Evolutionary conservation across 2,329 filamentous ascomycete species (phyloP), one percentile per base, ranked within the genome.

Genomic region (Alternaria solani): DNA sequence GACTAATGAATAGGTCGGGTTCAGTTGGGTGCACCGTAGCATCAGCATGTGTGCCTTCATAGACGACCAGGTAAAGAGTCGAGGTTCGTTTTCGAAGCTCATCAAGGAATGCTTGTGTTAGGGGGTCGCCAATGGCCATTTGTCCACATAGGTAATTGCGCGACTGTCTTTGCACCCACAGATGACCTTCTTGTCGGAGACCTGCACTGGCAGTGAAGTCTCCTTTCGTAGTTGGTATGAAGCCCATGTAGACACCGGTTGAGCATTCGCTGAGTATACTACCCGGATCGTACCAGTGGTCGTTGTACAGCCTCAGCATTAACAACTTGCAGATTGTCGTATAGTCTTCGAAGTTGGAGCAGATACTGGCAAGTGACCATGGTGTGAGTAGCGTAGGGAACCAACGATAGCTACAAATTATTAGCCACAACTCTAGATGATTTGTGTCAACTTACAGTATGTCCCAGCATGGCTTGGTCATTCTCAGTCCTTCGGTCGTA

Each of bases 381-480:
- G 70, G 71, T 0, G 67, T 72, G 7, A 74, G 58, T 0, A 75
- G 62, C 0, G 55, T 70, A 0, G 73, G 71, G 18, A 75, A 72
- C 71, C 72, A 74, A 0, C 68, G 72, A 25, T 75, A 67, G 0
- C 70, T n/a, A n/a, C n/a, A n/a, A n/a, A n/a, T n/a, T n/a, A n/a
- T n/a, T n/a, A n/a, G n/a, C n/a, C n/a, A n/a, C n/a, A n/a, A n/a
- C n/a, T n/a, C n/a, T n/a, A n/a, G n/a, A n/a, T n/a, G n/a, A n/a
- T n/a, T n/a, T n/a, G n/a, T n/a, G n/a, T n/a, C n/a, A n/a, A n/a
- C n/a, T n/a, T n/a, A 74, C 68, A 74, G 60, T 12, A 75, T 73
- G n/a, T 74, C 71, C 71, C 73, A 75, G 28, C 67, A 73, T 1
- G 67, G 64, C 20, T 74, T 74, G 0, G 61, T 69, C 73, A 74